These are phyloP conservation scores for Paspalum vaginatum DNA, from an alignment of 176 grass and related monocot genomes.

Conservation along the genomic window DNA sequence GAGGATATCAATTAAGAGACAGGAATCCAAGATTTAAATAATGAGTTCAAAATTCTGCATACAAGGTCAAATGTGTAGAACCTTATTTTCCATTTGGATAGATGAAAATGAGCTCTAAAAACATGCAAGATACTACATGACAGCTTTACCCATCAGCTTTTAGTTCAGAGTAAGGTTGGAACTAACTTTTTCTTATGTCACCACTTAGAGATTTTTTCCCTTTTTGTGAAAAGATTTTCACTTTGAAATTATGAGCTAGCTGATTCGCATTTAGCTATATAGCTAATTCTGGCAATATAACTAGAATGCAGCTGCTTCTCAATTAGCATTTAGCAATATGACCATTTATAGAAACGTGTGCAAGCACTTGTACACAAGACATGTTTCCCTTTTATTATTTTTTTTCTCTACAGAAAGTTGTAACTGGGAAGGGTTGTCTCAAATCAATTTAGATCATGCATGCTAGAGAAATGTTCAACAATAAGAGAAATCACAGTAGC, in stretches of 20 bases:
- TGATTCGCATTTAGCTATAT: neutral
- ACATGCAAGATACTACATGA: neutral
- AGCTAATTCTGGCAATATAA: neutral
- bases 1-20: neutral
- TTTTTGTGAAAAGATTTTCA: neutral
- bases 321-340: too few species aligned
- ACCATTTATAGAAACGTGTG: neutral
- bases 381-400: neutral
- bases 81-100: neutral
- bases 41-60: slow-evolving; percentile 23
- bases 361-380: neutral
- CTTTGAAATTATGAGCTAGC: neutral
- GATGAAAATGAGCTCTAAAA: slow-evolving; percentile 16
- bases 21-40: neutral
- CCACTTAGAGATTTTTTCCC: neutral
- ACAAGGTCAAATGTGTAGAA: neutral
- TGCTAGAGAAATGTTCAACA: neutral
- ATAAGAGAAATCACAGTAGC: slow-evolving; percentile 5
- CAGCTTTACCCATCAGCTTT: neutral
- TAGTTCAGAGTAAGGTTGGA: neutral
- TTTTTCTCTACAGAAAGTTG: neutral
- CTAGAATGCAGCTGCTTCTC: too few species aligned
- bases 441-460: neutral
- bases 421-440: neutral
- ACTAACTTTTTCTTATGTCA: neutral